Base-by-base conservation (phyloP, 176 grass and related monocot species). In the Poa annua region DNA sequence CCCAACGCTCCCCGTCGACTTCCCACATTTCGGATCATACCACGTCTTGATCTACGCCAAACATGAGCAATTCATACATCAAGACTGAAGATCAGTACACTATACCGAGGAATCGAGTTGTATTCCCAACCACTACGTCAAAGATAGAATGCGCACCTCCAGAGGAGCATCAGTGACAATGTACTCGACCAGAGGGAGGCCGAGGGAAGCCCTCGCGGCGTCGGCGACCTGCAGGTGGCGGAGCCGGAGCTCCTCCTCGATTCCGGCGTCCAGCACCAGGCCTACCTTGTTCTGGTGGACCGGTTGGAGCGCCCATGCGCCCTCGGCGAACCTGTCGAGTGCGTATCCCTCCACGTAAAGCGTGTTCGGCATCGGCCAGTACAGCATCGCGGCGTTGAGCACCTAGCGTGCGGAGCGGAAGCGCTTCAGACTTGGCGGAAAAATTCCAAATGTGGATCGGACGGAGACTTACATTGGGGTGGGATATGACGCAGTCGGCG, bases 281-380 rank as follows among this genome's bases (percentile, higher is more conserved):
- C 93, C 96, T 96, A 99, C 93, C 93, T 92, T 94, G 81, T 99
- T 95, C 39, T 95, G 96, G 57, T 96, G 91, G 33, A 96, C 87
- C 13, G 93, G 91, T 84, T 89, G 93, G 20, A 99, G 93, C 36
- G 80, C 93, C 96, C 96, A 99, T 21, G 66, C 78, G 35, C 93
- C 93, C 69, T 93, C 89, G 0, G 93, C 93, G 26, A 99, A 96
- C 35, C 89, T 88, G 76, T 99, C 91, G 42, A 99, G 93, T 1
- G 93, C 96, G 70, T 92, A 99, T 12, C 96, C 96, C 75, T 96
- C 93, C 0, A 99, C 93, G 72, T 94, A 99, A 12, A 99, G 93
- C 49, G 88, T 81, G 19, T 94, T 99, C 15, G 80, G 80, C 86
- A 94, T 92, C 8, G 96, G 91, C 96, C 96, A 96, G 78, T 94